phyloP scores from a whole-genome alignment of 2,329 filamentous ascomycete species.

The Zymoseptoria brevis region DNA sequence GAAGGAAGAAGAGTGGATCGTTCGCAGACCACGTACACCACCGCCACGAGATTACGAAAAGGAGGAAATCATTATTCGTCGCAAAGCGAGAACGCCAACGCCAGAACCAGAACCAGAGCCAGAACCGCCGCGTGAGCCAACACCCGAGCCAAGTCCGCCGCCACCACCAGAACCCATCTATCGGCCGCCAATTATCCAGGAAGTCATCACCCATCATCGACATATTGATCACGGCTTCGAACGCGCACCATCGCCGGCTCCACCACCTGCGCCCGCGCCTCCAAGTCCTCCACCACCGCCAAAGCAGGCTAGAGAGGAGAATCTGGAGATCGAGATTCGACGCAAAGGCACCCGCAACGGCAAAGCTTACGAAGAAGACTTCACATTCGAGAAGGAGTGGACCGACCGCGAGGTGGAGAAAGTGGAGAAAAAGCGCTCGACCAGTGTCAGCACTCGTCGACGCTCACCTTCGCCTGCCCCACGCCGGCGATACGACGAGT shows the following conservation, averaged over 20 bases:
- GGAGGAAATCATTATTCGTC: conserved; percentile 42
- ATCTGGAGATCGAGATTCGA: conserved; percentile 49
- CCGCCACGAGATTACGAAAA: conserved; percentile 27
- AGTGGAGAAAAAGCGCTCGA: conserved; percentile 24
- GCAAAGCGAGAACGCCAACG: conserved; percentile 31
- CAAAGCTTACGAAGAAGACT: conserved; percentile 54
- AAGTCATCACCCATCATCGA: conserved; percentile 81
- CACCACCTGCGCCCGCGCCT: conserved; percentile 31
- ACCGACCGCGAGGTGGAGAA: conserved; percentile 14
- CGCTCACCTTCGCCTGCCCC: conserved; percentile 28
- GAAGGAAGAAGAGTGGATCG: conserved; percentile 31
- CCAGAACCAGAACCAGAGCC: conserved; percentile 26
- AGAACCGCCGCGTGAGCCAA: conserved; percentile 41
- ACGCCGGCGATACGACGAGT: conserved; percentile 35
- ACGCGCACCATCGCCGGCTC: conserved; percentile 40
- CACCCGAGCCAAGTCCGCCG: conserved; percentile 42
- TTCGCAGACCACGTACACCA: conserved; percentile 30
- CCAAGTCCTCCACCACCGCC: conserved; percentile 40
- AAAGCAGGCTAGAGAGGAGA: conserved; percentile 36
- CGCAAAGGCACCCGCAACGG: conserved; percentile 42
- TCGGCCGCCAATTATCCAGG: conserved; percentile 73
- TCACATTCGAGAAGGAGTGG: conserved; percentile 53
- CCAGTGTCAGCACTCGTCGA: conserved; percentile 25
- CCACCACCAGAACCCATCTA: conserved; percentile 57
- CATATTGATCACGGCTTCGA: conserved; percentile 70